Percentiles rank a stretch among this genome's conserved stretches.
phyloP scores from a whole-genome alignment of 495 filamentous ascomycete species.

The Aspergillus homomorphus region DNA sequence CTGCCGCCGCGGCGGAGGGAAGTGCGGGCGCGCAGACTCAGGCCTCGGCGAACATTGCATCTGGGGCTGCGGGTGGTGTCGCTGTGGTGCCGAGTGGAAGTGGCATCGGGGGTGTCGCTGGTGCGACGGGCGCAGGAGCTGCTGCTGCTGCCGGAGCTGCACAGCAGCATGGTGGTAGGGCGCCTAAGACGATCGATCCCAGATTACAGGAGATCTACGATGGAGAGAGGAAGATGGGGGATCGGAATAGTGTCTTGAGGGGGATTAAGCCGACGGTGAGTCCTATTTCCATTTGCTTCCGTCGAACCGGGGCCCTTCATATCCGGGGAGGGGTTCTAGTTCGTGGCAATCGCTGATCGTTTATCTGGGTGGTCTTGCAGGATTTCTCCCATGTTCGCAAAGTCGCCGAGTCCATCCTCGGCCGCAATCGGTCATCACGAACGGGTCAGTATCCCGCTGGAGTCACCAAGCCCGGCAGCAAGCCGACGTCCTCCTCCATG shows the following conservation, averaged over 20 bases:
- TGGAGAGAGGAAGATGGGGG: constrained; percentile 84
- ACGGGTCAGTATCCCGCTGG: constrained; percentile 43
- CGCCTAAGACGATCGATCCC: constrained; percentile 67
- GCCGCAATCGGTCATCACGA: constrained; percentile 48
- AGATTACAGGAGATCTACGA: constrained; percentile 83
- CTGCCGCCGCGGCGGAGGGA: constrained; percentile 38
- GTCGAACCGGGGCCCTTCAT: too few relatives aligned
- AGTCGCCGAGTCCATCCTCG: constrained; percentile 74
- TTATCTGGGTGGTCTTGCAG: constrained; percentile 39
- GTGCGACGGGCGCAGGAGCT: constrained; percentile 18
- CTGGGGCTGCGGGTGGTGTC: background rate
- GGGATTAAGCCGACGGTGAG: constrained; percentile 88
- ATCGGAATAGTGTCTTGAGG: constrained; percentile 82
- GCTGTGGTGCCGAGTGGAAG: constrained; percentile 19
- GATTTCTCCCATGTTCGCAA: constrained; percentile 96
- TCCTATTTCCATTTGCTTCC: too few relatives aligned
- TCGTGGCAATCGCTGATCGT: background rate
- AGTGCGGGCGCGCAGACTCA: constrained; percentile 47
- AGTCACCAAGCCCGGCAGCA: constrained; percentile 39
- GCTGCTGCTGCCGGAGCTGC: constrained; percentile 47
- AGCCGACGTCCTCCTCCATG: constrained; percentile 23
- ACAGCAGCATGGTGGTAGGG: constrained; percentile 35
- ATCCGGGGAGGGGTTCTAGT: background rate
- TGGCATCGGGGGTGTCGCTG: constrained; percentile 12
- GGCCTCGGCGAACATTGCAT: background rate